phyloP scores from a whole-genome alignment of 495 filamentous ascomycete genomes.

The Penicillium cataractarum region DNA sequence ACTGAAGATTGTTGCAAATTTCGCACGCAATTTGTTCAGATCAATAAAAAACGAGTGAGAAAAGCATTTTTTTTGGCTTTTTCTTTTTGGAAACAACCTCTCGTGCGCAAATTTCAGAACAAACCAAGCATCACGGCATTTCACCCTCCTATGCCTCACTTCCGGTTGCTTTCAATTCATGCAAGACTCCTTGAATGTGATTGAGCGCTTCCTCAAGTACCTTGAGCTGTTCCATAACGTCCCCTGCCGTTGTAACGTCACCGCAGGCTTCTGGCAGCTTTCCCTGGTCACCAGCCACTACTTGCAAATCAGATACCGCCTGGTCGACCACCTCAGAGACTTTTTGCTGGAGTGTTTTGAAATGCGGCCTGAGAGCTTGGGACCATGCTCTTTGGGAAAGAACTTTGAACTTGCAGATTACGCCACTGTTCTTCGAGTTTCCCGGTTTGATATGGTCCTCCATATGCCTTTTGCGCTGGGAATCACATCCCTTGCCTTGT shows the following conservation, averaged over 20 bases:
- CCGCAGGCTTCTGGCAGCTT: neutral
- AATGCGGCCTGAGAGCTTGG: neutral
- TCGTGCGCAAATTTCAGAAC: too few relatives aligned
- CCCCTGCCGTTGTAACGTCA: neutral
- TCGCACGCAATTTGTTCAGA: too few relatives aligned
- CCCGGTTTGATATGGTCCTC: neutral
- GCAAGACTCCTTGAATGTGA: neutral
- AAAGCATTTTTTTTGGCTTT: too few relatives aligned
- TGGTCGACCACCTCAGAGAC: neutral
- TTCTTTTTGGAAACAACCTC: too few relatives aligned
- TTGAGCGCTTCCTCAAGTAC: neutral
- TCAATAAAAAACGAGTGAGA: too few relatives aligned
- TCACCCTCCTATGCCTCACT: too few relatives aligned
- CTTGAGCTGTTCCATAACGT: neutral
- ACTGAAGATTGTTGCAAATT: too few relatives aligned
- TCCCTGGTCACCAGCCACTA: neutral
- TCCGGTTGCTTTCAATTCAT: neutral
- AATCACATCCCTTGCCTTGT: neutral
- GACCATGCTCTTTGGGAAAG: neutral
- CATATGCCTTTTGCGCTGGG: neutral
- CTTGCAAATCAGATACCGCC: neutral
- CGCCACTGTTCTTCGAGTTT: neutral
- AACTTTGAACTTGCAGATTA: neutral
- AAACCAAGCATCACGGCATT: too few relatives aligned
- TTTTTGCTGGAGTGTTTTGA: neutral